Evolutionary conservation across 1,284 basidiomycete species (phyloP), one percentile per base, ranked within the genome.

Genomic region (Apiotrichum laibachii): DNA sequence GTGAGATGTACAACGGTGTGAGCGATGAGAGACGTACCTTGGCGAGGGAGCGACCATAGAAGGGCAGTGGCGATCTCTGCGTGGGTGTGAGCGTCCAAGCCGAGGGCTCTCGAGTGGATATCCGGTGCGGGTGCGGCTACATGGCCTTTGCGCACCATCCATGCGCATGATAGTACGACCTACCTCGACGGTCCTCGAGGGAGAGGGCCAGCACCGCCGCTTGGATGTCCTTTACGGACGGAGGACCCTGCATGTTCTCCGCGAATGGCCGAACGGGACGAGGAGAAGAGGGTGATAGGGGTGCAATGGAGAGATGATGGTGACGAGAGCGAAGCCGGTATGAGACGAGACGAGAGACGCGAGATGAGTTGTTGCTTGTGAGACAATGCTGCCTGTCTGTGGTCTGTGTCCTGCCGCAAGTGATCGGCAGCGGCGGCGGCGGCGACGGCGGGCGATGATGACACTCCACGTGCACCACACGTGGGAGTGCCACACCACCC

Each of bases 1-100:
- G 21, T 8, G 18, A 18, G 46, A 16, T 22, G 22, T n/a, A 19
- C 56, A 49, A 55, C 26, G 50, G 19, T 19, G 10, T 15, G 2
- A 8, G 46, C 18, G 2, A 34, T 44, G 45, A 13, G 13, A 12
- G 18, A 58, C 70, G 46, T 16, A 72, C 72, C 73, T 43, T 72
- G 59, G 48, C 75, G 57, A 11, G 75, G 75, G 11, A 77, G 62
- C 1, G 75, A 75, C 69, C 70, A 72, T 6, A 75, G 49, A 5
- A 77, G 50, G 21, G 65, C 59, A 10, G 66, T 57, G 6, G 67
- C 69, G 2, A 77, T 59, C 16, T 72, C 75, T 76, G 60, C 26
- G 26, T 31, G 26, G 26, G 26, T 31, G 26, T 31, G 26, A 31
- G 26, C 26, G 3, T 31, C 26, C 4, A 31, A 7, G 26, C 26